These are phyloP conservation scores for Raffaelea deltoideospora DNA, from an alignment of 2,329 filamentous ascomycete genomes.

Conservation along the genomic window DNA sequence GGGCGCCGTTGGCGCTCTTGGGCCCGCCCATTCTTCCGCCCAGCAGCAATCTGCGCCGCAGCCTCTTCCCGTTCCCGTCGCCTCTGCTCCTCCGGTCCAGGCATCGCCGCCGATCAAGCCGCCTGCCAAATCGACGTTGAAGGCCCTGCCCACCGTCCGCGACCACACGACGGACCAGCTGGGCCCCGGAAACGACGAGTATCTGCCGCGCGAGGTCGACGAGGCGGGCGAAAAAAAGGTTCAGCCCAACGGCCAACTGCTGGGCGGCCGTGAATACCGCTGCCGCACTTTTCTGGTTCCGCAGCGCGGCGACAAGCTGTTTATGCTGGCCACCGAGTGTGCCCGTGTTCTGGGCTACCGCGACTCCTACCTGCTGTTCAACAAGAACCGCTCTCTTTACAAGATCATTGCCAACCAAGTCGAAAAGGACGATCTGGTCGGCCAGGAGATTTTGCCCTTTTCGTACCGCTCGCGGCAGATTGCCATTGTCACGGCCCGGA, in stretches of 20 bases:
- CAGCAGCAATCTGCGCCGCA: constrained; percentile 30
- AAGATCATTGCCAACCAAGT: constrained; percentile 95
- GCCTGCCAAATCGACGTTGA: constrained; percentile 70
- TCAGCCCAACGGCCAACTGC: constrained; percentile 62
- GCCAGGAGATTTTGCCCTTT: constrained; percentile 90
- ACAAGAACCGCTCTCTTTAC: constrained; percentile 91
- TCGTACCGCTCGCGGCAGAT: constrained; percentile 98
- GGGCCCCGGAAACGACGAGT: constrained; percentile 79
- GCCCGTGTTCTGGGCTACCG: constrained; percentile 85
- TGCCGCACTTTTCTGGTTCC: constrained; percentile 90
- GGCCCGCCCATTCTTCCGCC: constrained; percentile 3
- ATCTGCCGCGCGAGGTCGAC: constrained; percentile 83
- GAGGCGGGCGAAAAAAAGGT: constrained; percentile 93
- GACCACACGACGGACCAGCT: constrained; percentile 97
- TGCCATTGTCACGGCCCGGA: constrained; percentile 90
- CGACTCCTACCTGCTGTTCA: constrained; percentile 96
- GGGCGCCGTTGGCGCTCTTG: too few species aligned
- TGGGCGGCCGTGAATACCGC: constrained; percentile 74
- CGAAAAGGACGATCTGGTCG: constrained; percentile 92
- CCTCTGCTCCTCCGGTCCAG: constrained; percentile 25
- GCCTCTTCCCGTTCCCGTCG: constrained; percentile 24
- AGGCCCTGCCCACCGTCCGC: constrained; percentile 86
- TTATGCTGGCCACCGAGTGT: constrained; percentile 97
- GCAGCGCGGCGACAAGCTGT: constrained; percentile 80
- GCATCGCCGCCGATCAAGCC: constrained; percentile 54